Conservation (phyloP, 2,329 filamentous ascomycete species). For the Didymella exigua region DNA sequence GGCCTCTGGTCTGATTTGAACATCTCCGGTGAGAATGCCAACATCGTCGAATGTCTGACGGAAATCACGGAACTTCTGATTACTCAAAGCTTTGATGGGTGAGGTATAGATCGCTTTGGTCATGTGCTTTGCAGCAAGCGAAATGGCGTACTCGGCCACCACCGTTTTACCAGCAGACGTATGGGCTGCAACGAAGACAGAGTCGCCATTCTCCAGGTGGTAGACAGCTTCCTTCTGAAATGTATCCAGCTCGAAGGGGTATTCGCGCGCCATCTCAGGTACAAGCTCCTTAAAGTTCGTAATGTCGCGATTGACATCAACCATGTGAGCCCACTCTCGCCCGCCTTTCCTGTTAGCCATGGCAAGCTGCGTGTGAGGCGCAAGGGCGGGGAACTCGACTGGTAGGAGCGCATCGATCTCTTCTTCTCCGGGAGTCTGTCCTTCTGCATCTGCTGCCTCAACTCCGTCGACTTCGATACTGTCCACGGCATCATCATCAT, state of each 20-base stretch:
- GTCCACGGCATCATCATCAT: slow-evolving; percentile 34
- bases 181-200: slow-evolving; percentile 96
- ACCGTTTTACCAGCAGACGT: slow-evolving; percentile 98
- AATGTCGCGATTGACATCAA: slow-evolving; percentile 91
- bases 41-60: slow-evolving; percentile 90
- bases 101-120: slow-evolving; percentile 99
- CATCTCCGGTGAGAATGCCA: slow-evolving; percentile 94
- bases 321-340: slow-evolving; percentile 97
- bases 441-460: slow-evolving; percentile 53
- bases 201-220: slow-evolving; percentile 94
- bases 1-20: slow-evolving; percentile 96
- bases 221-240: slow-evolving; percentile 99
- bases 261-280: slow-evolving; percentile 93
- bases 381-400: slow-evolving; percentile 88
- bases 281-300: slow-evolving; percentile 93
- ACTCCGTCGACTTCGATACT: slow-evolving; percentile 33
- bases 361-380: slow-evolving; percentile 78
- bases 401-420: slow-evolving; percentile 87
- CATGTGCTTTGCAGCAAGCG: slow-evolving; percentile 96
- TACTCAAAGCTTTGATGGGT: slow-evolving; percentile 96
- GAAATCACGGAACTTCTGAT: slow-evolving; percentile 98
- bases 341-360: slow-evolving; percentile 75
- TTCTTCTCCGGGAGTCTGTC: slow-evolving; percentile 54
- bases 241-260: slow-evolving; percentile 96
- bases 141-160: slow-evolving; percentile 97